phyloP scores from a whole-genome alignment of 768 basidiomycete genomes.

The Kwoniella pini region DNA sequence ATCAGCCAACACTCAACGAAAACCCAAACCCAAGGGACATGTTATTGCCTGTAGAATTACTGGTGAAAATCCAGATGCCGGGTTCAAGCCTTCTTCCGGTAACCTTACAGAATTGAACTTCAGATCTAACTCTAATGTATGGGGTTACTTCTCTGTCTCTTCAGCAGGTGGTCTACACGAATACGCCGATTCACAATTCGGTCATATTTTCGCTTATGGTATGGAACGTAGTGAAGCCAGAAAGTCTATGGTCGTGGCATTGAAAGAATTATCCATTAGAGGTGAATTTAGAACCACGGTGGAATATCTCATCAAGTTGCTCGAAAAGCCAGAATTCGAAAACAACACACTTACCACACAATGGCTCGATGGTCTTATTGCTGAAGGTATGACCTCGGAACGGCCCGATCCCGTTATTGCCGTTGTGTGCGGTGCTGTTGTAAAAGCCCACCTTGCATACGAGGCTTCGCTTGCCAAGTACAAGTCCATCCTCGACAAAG shows the following conservation, averaged over 20 bases:
- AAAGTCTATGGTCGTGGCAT: constrained; percentile 99
- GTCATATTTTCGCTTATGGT: constrained; percentile 98
- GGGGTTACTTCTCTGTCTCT: constrained; percentile 99
- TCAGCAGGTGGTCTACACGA: constrained; percentile 96
- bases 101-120: constrained; percentile 98
- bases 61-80: constrained; percentile 98
- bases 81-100: constrained; percentile 98
- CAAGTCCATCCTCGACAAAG: constrained; percentile 93
- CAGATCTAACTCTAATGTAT: constrained; percentile 97
- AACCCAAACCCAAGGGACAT: constrained; percentile 94
- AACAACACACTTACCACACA: constrained; percentile 98
- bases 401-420: constrained; percentile 89
- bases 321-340: constrained; percentile 93
- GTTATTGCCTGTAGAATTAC: constrained; percentile 99
- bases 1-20: constrained; percentile 82
- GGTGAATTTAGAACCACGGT: constrained; percentile 98
- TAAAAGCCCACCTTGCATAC: constrained; percentile 87
- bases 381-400: constrained; percentile 94
- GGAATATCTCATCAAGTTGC: constrained; percentile 96
- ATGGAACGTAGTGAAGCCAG: constrained; percentile 90
- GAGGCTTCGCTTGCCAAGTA: constrained; percentile 90
- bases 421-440: constrained; percentile 92
- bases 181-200: constrained; percentile 98
- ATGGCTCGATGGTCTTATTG: constrained; percentile 97
- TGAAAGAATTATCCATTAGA: constrained; percentile 97